A percentile compares a stretch with the other conserved stretches of the same genome.
These are phyloP conservation scores for Herpetomonas tarakana DNA, from an alignment of 208 protist species.

Conservation along the genomic window DNA sequence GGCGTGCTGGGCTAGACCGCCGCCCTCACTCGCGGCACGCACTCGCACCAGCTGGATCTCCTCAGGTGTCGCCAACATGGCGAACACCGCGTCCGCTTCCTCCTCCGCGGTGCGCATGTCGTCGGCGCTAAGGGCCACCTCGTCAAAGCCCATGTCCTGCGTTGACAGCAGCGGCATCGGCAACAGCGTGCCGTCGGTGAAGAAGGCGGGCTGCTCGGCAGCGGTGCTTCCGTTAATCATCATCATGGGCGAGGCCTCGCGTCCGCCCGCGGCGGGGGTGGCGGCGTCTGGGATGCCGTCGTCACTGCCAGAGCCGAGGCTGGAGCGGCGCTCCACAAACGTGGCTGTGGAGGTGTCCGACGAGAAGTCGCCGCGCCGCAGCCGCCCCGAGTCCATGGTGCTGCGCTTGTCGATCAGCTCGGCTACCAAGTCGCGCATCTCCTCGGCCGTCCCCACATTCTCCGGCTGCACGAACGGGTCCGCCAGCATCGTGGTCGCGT, in stretches of 20 bases:
- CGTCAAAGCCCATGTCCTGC: conserved; percentile 73
- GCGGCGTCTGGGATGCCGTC: conserved; percentile 1
- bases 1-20: background rate
- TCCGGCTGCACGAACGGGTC: conserved; percentile 73
- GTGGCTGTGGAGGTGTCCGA: conserved; percentile 42
- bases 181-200: conserved; percentile 31
- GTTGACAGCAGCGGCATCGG: conserved; percentile 56
- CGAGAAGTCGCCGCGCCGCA: conserved; percentile 28
- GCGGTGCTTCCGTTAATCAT: conserved; percentile 5
- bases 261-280: conserved; percentile 8
- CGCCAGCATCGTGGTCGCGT: conserved; percentile 65
- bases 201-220: conserved; percentile 8
- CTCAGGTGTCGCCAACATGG: conserved; percentile 5
- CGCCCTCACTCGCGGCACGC: background rate
- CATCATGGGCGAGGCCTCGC: background rate
- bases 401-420: conserved; percentile 46
- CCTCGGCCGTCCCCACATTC: conserved; percentile 48
- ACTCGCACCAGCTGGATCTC: background rate
- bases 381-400: conserved; percentile 28
- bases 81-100: conserved; percentile 13
- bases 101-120: background rate
- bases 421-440: conserved; percentile 62
- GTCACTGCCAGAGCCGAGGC: conserved; percentile 2
- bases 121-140: conserved; percentile 24
- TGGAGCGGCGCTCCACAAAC: conserved; percentile 38